A percentile compares a stretch with the other conserved stretches of the same genome.
These are phyloP conservation scores for Magnusiomyces fungicola DNA, from an alignment of 1,139 yeast genomes.

Conservation along the genomic window DNA sequence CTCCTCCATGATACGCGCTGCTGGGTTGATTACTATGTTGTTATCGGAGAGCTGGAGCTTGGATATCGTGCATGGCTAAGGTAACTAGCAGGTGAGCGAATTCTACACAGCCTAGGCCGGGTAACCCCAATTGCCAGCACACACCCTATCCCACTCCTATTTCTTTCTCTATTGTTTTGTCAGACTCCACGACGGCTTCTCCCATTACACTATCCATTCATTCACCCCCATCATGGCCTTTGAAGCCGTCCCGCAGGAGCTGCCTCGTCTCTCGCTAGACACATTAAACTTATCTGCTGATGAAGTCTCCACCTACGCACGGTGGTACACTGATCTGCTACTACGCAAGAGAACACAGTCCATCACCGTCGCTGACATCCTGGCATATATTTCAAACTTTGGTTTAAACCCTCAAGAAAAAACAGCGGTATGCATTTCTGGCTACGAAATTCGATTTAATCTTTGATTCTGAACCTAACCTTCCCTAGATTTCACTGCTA, in stretches of 20 bases:
- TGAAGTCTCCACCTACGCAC: conserved; percentile 35
- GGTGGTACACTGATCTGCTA: conserved; percentile 39
- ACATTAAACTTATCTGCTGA: conserved; percentile 33
- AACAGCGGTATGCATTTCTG: conserved; percentile 17
- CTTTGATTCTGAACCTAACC: neutral
- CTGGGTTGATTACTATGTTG: too few species aligned
- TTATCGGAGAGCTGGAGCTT: too few species aligned
- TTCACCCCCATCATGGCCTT: neutral
- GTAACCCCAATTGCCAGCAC: neutral
- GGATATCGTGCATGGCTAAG: too few species aligned
- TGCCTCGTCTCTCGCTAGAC: conserved; percentile 22
- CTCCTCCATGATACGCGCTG: too few species aligned
- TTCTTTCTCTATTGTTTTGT: too few species aligned
- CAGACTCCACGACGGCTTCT: too few species aligned
- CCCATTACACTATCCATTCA: neutral
- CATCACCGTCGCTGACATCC: conserved; percentile 33
- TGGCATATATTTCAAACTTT: conserved; percentile 36
- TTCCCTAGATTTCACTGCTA: conserved; percentile 22
- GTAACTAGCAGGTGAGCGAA: too few species aligned
- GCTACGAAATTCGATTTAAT: neutral
- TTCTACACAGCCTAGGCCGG: neutral
- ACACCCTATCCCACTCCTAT: neutral
- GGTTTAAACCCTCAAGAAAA: conserved; percentile 32
- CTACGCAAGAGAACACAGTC: conserved; percentile 33
- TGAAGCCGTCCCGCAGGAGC: neutral